These are phyloP conservation scores for Pestalotiopsis sp. DNA, from an alignment of 2,329 filamentous ascomycete species.

Conservation along the genomic window DNA sequence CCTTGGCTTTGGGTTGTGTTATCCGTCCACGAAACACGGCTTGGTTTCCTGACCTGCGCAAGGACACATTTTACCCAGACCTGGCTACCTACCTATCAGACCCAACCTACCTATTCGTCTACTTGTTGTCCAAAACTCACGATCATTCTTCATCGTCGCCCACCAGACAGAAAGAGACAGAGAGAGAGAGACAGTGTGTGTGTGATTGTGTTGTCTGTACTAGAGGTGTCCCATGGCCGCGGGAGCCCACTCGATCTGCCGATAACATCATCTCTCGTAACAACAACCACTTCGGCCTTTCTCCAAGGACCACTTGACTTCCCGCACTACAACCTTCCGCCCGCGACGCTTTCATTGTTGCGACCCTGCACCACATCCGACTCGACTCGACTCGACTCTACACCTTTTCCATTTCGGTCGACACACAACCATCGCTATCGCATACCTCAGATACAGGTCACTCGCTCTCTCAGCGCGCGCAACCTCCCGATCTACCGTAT, in stretches of 20 bases:
- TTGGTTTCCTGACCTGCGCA: neutral
- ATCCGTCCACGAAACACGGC: constrained; percentile 4
- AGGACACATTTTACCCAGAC: constrained; percentile 1
- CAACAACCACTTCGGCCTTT: neutral
- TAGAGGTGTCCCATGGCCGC: neutral
- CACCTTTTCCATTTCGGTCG: neutral
- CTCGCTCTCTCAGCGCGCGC: constrained; percentile 1
- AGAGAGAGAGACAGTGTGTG: too few relatives aligned
- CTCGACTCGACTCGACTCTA: neutral
- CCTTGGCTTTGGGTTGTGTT: neutral
- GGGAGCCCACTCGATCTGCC: neutral
- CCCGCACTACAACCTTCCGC: neutral
- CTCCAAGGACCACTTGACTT: neutral
- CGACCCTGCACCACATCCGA: neutral
- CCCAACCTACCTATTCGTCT: neutral
- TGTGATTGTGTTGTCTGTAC: neutral
- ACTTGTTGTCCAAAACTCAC: neutral
- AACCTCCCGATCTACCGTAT: neutral
- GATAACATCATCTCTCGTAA: neutral
- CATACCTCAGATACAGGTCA: neutral
- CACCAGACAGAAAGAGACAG: neutral
- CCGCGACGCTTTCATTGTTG: constrained; percentile 2
- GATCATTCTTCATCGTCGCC: neutral
- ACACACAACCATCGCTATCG: neutral
- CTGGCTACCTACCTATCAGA: too few relatives aligned